Conservation (phyloP, 1,139 yeast species). For the Maudiozyma humilis region DNA sequence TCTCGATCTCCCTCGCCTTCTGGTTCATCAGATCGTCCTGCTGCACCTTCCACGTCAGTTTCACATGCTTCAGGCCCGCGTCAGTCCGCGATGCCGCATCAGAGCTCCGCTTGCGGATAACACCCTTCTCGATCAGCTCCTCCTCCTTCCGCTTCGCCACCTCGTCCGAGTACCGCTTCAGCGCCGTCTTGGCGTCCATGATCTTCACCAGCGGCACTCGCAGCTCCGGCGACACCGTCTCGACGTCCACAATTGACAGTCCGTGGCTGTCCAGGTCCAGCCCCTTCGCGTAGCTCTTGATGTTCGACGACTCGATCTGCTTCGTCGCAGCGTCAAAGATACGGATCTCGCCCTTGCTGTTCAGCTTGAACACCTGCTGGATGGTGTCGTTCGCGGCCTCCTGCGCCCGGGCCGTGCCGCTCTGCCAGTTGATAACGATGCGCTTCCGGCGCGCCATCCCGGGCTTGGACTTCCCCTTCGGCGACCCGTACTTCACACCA, state of each 20-base stretch:
- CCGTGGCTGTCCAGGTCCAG: constrained; percentile 23
- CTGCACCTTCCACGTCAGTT: constrained; percentile 40
- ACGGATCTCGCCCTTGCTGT: constrained; percentile 23
- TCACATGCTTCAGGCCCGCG: constrained; percentile 31
- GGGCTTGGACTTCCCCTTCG: background rate
- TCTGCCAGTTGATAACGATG: constrained; percentile 21
- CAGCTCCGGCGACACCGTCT: constrained; percentile 12
- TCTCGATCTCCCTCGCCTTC: constrained; percentile 37
- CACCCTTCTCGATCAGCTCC: constrained; percentile 26
- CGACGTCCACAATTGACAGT: constrained; percentile 22
- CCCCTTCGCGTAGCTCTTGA: constrained; percentile 21
- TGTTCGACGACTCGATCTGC: constrained; percentile 16
- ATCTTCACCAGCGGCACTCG: constrained; percentile 33
- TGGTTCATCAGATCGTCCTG: constrained; percentile 37
- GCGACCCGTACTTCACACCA: background rate
- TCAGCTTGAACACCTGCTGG: constrained; percentile 18
- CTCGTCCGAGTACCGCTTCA: constrained; percentile 36
- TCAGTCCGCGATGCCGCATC: constrained; percentile 25
- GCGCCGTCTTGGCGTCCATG: constrained; percentile 31
- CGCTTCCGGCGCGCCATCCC: constrained; percentile 8
- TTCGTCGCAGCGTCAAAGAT: constrained; percentile 18
- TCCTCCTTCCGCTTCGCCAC: constrained; percentile 31
- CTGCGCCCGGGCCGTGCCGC: constrained; percentile 27
- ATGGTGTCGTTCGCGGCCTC: constrained; percentile 23
- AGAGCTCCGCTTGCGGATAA: constrained; percentile 13